Conservation (phyloP, 176 grass and related monocot species). For the Aegilops bicornis region DNA sequence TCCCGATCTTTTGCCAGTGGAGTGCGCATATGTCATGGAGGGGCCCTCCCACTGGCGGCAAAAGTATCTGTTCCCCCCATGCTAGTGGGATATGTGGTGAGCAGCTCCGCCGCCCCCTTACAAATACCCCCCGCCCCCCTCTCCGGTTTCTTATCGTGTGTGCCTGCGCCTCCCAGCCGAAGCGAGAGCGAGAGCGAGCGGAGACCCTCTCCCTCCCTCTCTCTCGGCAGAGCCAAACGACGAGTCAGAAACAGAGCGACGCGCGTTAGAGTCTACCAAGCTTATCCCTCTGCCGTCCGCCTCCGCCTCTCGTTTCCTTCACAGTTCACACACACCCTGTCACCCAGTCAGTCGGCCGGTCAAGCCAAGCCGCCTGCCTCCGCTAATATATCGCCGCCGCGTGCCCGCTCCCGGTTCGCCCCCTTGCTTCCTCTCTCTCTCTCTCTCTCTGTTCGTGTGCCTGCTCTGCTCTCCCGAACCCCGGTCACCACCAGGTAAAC, state of each 20-base stretch:
- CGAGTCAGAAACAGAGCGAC: not conserved
- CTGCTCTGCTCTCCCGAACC: not conserved
- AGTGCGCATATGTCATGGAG: conserved; percentile 45
- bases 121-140: conserved; percentile 48
- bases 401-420: not conserved
- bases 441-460: not conserved
- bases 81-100: conserved; percentile 34
- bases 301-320: not conserved
- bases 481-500: not conserved
- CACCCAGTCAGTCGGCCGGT: not conserved
- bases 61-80: conserved; percentile 47
- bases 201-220: too few species aligned
- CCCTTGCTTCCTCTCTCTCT: not conserved
- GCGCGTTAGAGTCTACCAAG: conserved; percentile 26
- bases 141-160: conserved; percentile 33
- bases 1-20: not conserved
- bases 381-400: conserved; percentile 19
- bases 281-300: conserved; percentile 19
- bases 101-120: conserved; percentile 29
- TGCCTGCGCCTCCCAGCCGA: not conserved
- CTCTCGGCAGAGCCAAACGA: not conserved
- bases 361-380: not conserved
- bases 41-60: conserved; percentile 18
- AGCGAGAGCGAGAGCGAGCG: not conserved
- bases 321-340: not conserved